phyloP scores from a whole-genome alignment of 192 early-diverging fungal genomes.

The Lunasporangiospora selenospora region DNA sequence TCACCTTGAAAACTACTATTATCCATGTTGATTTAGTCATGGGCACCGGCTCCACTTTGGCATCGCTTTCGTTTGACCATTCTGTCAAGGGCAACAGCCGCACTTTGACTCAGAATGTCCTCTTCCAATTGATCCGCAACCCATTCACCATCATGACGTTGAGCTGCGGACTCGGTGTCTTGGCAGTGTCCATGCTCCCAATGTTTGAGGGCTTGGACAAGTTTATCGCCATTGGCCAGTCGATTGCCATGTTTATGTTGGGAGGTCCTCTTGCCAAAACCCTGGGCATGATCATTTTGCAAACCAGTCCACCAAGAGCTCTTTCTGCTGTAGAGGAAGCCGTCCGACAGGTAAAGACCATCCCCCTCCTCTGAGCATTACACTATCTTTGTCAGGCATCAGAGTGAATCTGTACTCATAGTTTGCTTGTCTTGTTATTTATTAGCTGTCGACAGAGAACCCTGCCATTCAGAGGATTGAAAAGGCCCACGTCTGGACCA shows the following conservation, averaged over 20 bases:
- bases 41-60: not conserved
- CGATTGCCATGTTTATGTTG: slow-evolving; percentile 55
- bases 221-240: slow-evolving; percentile 52
- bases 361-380: not conserved
- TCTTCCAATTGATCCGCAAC: slow-evolving; percentile 42
- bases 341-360: slow-evolving; percentile 47
- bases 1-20: no score
- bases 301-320: slow-evolving; percentile 56
- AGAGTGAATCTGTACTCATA: not conserved
- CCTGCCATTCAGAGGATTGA: slow-evolving; percentile 54
- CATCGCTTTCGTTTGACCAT: no score
- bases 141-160: slow-evolving; percentile 49
- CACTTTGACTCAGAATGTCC: no score
- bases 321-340: slow-evolving; percentile 51
- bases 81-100: no score
- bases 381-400: not conserved
- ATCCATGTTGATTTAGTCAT: no score
- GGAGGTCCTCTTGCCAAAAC: slow-evolving; percentile 55
- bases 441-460: slow-evolving; percentile 17
- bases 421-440: no score
- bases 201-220: slow-evolving; percentile 50
- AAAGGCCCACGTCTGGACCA: slow-evolving; percentile 63
- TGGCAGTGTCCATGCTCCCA: slow-evolving; percentile 37
- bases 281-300: slow-evolving; percentile 57
- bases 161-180: slow-evolving; percentile 39